Evolutionary conservation across 768 basidiomycete species (phyloP).

Genomic region (Hebeloma cylindrosporum): DNA sequence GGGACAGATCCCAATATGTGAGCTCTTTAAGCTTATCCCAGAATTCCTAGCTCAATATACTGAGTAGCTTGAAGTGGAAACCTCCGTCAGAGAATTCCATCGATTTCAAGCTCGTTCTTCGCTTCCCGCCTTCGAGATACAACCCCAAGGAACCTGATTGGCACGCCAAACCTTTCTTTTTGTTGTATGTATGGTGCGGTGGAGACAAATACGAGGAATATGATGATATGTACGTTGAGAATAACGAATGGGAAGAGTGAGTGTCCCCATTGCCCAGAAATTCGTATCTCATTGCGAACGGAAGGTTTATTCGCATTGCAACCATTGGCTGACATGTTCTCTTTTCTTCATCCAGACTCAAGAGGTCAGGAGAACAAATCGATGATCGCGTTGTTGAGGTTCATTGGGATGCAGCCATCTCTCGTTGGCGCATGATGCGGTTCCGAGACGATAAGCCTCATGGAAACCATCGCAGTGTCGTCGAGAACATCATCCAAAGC

Average conservation of each 20-base stretch:
- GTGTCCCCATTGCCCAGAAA: slow-evolving; percentile 30
- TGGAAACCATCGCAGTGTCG: slow-evolving; percentile 84
- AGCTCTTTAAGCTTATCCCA: slow-evolving; percentile 24
- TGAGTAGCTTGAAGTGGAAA: slow-evolving; percentile 92
- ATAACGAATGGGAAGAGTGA: slow-evolving; percentile 92
- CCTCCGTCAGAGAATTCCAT: slow-evolving; percentile 97
- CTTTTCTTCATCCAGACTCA: slow-evolving; percentile 57
- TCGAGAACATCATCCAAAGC: slow-evolving; percentile 86
- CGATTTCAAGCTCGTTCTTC: slow-evolving; percentile 94
- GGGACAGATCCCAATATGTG: slow-evolving; percentile 89
- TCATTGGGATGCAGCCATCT: slow-evolving; percentile 72
- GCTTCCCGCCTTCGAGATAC: slow-evolving; percentile 71
- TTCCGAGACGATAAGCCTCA: slow-evolving; percentile 93
- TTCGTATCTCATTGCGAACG: slow-evolving; percentile 16
- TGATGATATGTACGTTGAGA: slow-evolving; percentile 81
- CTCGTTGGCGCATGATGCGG: slow-evolving; percentile 87
- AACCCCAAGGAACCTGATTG: slow-evolving; percentile 71
- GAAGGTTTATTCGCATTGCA: slow-evolving; percentile 6
- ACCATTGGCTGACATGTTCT: slow-evolving; percentile 10
- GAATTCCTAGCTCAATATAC: slow-evolving; percentile 9
- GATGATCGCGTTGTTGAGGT: slow-evolving; percentile 97
- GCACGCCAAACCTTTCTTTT: slow-evolving; percentile 80
- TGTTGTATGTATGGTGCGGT: slow-evolving; percentile 82
- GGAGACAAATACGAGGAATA: slow-evolving; percentile 78
- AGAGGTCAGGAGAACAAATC: slow-evolving; percentile 77